These are phyloP conservation scores for Sanguinoderma infundibulare DNA, from an alignment of 1,284 basidiomycete genomes.

Conservation along the genomic window DNA sequence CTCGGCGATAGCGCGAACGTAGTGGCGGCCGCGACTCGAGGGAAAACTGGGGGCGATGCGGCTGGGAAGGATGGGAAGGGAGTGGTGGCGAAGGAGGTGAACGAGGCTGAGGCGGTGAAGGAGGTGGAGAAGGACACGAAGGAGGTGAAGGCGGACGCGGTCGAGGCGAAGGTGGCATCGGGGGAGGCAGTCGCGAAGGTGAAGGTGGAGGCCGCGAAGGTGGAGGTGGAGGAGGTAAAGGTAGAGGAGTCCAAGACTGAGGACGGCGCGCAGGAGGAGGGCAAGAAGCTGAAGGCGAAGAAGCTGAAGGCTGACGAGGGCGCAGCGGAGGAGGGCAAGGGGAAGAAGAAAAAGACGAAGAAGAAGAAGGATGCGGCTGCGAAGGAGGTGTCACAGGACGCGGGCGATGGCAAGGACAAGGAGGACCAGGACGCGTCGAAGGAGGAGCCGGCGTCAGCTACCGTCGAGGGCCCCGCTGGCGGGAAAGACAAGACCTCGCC, in stretches of 20 bases:
- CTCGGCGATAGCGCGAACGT: not conserved
- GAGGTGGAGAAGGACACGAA: not conserved
- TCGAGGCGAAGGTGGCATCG: not conserved
- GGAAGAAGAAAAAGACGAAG: slow-evolving; percentile 4
- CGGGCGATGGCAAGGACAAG: not conserved
- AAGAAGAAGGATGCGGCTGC: slow-evolving; percentile 6
- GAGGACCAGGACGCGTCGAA: slow-evolving; percentile 3
- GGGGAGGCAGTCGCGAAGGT: not conserved
- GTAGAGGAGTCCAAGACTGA: not conserved
- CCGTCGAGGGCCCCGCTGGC: not conserved
- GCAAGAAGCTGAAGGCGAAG: slow-evolving; percentile 7
- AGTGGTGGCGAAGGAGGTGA: not conserved
- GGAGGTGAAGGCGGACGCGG: not conserved
- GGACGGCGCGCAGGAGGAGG: not conserved
- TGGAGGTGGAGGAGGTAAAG: not conserved
- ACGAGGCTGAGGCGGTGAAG: not conserved
- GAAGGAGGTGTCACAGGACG: not conserved
- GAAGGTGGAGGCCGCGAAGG: not conserved
- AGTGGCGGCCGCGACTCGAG: not conserved
- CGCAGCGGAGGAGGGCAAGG: slow-evolving; percentile 3
- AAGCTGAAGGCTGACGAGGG: slow-evolving; percentile 3
- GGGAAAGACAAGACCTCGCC: not conserved
- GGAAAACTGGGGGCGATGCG: not conserved
- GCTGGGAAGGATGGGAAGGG: slow-evolving; percentile 1
- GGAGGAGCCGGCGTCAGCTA: not conserved